Conservation (phyloP, 2,329 filamentous ascomycete genomes). For the Zalaria obscura region DNA sequence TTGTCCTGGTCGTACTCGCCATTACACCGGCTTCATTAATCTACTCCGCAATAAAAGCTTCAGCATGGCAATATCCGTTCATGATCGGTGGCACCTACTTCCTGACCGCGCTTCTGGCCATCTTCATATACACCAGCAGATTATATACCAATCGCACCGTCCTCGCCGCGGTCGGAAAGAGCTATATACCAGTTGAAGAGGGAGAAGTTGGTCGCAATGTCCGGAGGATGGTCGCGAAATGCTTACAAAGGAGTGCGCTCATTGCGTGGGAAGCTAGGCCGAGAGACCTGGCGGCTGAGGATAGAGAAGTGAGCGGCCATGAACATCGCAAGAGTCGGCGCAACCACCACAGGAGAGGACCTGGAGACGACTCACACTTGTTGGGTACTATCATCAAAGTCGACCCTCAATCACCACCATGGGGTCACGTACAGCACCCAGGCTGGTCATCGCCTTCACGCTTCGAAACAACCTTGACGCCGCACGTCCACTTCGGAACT, state of each 20-base stretch:
- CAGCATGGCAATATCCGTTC: constrained; percentile 66
- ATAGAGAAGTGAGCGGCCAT: neutral
- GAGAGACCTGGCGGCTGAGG: constrained; percentile 38
- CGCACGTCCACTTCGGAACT: constrained; percentile 67
- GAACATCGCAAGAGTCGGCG: neutral
- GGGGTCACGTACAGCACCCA: constrained; percentile 73
- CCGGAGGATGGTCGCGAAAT: constrained; percentile 57
- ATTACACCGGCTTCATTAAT: constrained; percentile 68
- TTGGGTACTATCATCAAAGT: constrained; percentile 7
- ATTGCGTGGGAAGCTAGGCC: constrained; percentile 69
- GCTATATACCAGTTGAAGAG: constrained; percentile 74
- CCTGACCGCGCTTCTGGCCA: constrained; percentile 53
- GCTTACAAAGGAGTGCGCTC: constrained; percentile 61
- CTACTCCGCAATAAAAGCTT: constrained; percentile 54
- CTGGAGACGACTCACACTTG: constrained; percentile 12
- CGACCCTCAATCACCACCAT: constrained; percentile 36
- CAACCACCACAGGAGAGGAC: constrained; percentile 1
- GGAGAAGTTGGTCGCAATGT: constrained; percentile 67
- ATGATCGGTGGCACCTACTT: constrained; percentile 66
- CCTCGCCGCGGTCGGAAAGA: constrained; percentile 70
- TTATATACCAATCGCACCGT: constrained; percentile 75
- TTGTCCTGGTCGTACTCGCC: constrained; percentile 60
- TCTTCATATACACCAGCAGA: constrained; percentile 68
- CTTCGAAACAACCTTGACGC: constrained; percentile 46
- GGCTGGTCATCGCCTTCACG: constrained; percentile 73